Evolutionary conservation across 176 grass and related monocot species (phyloP), one percentile per base, ranked within the genome.

Genomic region (Oryza glaberrima): DNA sequence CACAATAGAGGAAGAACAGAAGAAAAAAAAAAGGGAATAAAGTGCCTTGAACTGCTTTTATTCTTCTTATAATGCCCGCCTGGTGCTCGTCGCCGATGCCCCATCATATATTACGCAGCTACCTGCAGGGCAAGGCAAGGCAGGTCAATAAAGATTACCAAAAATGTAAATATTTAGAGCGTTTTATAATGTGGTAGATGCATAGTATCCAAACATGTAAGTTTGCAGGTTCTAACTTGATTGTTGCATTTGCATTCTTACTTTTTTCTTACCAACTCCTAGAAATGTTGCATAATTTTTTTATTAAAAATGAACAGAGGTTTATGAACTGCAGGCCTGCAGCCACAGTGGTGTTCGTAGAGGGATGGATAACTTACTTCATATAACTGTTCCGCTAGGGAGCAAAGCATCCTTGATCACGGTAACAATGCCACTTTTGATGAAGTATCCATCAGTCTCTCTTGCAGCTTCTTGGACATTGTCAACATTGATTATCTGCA

Each of bases 391-490:
- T 48, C 93, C 96, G 56, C 83, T 98, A 34, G 96, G 96, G 73
- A 98, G 87, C 19, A 98, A 77, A 14, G 93, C 96, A 89, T 98
- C 96, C 78, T 98, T 95, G 26, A 98, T 94, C 46, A 98, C 78
- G 0, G 96, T 98, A 40, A 98, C 96, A 1, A 98, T 98, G 51
- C 96, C 96, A 34, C 93, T 94, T 87, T 98, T 98, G 76, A 98
- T 98, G 78, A 98, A 98, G 69, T 95, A 98, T 23, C 96, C 96
- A 64, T 98, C 96, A 0, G 96, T 98, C 78, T 95, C 96, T 75
- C 93, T 92, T 3, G 93, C 91, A 16, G 96, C 88, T 84, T 98
- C 96, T 87, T 92, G 96, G 12, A 98, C 96, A 45, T 90, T 90
- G 58, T 95, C 90, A 16, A 78, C 77, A 30, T 95, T 98, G 77